Conservation (phyloP, 1,284 basidiomycete species). For the Ceratorhiza oryzae-sativae region DNA sequence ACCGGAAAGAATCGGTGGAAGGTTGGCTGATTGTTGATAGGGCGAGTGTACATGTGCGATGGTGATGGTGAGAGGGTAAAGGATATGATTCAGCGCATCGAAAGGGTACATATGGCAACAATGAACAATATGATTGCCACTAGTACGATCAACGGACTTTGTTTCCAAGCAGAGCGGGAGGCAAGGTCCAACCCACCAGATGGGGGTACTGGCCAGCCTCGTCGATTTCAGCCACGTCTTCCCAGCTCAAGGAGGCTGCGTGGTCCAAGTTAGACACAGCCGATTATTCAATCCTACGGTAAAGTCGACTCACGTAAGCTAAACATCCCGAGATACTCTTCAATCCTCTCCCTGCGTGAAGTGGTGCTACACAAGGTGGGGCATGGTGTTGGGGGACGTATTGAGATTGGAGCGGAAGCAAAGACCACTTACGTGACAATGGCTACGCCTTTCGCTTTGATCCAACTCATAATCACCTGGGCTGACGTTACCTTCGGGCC, state of each 20-base stretch:
- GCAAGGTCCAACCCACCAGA: neutral
- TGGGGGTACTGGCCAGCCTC: constrained; percentile 30
- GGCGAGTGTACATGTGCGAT: no score
- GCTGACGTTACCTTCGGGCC: constrained; percentile 59
- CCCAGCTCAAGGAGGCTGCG: constrained; percentile 28
- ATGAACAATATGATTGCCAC: neutral
- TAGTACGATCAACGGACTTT: neutral
- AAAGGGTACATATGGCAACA: neutral
- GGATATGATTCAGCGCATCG: neutral
- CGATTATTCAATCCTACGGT: neutral
- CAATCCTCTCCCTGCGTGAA: constrained; percentile 65
- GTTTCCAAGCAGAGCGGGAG: neutral
- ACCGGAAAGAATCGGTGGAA: no score
- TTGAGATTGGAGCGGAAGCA: neutral
- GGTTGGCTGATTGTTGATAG: no score
- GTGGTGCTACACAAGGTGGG: constrained; percentile 66
- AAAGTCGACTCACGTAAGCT: constrained; percentile 59
- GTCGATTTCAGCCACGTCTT: constrained; percentile 41
- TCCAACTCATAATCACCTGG: constrained; percentile 74
- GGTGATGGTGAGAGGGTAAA: no score
- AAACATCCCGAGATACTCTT: constrained; percentile 70
- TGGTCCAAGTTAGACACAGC: neutral
- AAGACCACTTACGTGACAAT: constrained; percentile 63
- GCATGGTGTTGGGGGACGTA: no score
- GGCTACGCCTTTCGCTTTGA: constrained; percentile 69